Evolutionary conservation across 257 asterid genomes (phyloP).

Genomic region (Plantago ovata): DNA sequence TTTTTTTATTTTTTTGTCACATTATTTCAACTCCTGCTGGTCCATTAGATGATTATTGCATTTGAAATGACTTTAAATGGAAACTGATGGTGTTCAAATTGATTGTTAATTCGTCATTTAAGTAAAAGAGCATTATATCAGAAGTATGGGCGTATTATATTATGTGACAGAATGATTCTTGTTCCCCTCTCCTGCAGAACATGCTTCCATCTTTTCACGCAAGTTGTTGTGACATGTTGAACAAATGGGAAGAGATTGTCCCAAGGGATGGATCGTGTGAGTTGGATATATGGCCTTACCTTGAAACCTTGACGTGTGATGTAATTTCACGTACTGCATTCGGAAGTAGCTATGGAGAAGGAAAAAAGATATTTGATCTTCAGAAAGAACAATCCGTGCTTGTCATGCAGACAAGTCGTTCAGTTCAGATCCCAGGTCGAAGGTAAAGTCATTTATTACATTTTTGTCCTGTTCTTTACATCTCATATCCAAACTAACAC

Average conservation of each 20-base stretch:
- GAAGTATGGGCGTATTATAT: too few relatives aligned
- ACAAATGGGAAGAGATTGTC: constrained; percentile 45
- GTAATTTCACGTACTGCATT: constrained; percentile 58
- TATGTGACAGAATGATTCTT: not conserved
- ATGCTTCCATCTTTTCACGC: constrained; percentile 46
- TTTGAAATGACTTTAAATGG: too few relatives aligned
- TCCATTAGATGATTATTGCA: too few relatives aligned
- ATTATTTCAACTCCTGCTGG: too few relatives aligned
- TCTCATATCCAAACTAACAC: constrained; percentile 28
- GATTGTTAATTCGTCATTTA: not conserved
- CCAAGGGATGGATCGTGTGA: constrained; percentile 28
- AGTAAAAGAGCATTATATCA: too few relatives aligned
- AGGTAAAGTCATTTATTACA: constrained; percentile 38
- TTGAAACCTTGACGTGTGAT: constrained; percentile 44
- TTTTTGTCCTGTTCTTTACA: not conserved
- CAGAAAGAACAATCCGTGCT: constrained; percentile 53
- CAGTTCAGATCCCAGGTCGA: constrained; percentile 52
- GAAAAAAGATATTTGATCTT: constrained; percentile 36
- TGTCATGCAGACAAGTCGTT: constrained; percentile 35
- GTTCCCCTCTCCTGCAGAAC: constrained; percentile 19
- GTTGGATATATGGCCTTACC: constrained; percentile 50
- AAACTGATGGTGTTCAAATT: too few relatives aligned
- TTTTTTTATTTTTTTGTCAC: too few relatives aligned
- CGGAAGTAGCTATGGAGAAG: constrained; percentile 36
- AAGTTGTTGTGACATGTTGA: constrained; percentile 52